Evolutionary conservation across 495 filamentous ascomycete genomes (phyloP).

Genomic region (Parathielavia hyrcaniae): DNA sequence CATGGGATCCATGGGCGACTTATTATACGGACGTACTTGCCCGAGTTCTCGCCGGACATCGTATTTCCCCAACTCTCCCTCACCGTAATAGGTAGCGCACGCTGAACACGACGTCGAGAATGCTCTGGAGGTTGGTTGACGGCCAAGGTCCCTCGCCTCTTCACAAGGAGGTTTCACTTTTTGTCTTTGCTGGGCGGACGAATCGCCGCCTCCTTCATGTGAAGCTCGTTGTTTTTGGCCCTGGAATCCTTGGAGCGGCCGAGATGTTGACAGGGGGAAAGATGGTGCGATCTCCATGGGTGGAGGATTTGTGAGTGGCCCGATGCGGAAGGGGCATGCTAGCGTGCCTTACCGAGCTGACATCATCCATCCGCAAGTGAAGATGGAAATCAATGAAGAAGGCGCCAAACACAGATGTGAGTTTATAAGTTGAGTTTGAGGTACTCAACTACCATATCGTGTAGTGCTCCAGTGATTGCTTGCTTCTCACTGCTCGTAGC

Average conservation of each 20-base stretch:
- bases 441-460: no score
- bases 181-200: neutral
- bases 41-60: neutral
- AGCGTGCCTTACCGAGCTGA: neutral
- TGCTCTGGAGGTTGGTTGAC: neutral
- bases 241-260: neutral
- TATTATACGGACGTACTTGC: no score
- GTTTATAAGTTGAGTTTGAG: no score
- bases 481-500: no score
- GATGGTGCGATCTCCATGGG: neutral
- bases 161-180: neutral
- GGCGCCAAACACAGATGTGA: no score
- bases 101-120: conserved; percentile 13
- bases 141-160: neutral
- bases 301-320: neutral
- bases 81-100: conserved; percentile 7
- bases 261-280: neutral
- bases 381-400: no score
- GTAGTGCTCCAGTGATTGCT: no score
- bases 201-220: neutral
- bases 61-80: neutral
- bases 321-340: neutral
- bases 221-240: neutral
- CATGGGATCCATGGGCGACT: no score
- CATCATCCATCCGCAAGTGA: neutral